Conservation (phyloP, 2,329 filamentous ascomycete genomes). For the Fusarium nisikadoi region DNA sequence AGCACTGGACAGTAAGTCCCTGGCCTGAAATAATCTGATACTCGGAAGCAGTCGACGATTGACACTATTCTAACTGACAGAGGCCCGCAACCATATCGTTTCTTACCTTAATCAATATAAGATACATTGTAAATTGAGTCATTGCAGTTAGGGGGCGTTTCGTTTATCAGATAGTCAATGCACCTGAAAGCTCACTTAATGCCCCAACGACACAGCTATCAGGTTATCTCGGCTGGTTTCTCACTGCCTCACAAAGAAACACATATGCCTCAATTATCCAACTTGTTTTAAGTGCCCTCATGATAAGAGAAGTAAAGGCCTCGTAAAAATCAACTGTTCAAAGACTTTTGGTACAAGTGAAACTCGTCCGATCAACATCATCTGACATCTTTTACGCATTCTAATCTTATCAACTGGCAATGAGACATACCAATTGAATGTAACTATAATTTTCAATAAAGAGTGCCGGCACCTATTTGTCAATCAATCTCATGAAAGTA, state of each 20-base stretch:
- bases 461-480: not conserved
- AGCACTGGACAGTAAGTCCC: not conserved
- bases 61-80: not conserved
- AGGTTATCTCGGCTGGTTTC: not conserved
- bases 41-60: not conserved
- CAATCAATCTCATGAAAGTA: not conserved
- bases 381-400: not conserved
- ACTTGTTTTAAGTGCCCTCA: not conserved
- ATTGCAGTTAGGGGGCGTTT: not conserved
- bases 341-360: not conserved
- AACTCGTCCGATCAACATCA: not conserved
- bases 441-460: not conserved
- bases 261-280: too few relatives aligned
- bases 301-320: not conserved
- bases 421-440: not conserved
- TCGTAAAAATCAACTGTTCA: not conserved
- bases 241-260: not conserved
- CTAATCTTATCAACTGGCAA: not conserved
- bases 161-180: not conserved
- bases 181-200: not conserved
- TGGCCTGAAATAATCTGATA: not conserved
- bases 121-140: rapidly evolving
- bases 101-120: too few relatives aligned
- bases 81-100: not conserved
- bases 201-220: not conserved